Evolutionary conservation across 2,329 filamentous ascomycete species (phyloP).

Genomic region (Blastomyces percursus): DNA sequence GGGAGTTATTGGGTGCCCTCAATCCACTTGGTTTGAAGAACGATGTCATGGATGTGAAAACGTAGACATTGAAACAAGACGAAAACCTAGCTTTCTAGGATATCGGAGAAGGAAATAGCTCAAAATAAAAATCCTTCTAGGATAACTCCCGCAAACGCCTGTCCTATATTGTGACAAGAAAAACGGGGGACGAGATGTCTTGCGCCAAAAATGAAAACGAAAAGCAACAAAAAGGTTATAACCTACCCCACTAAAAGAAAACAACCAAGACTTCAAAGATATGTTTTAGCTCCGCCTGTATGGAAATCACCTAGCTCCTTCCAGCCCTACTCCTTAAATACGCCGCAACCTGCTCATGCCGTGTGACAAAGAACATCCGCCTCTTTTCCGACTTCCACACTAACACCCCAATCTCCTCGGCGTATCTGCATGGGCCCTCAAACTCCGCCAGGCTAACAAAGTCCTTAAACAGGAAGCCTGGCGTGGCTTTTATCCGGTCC

Average conservation of each 20-base stretch:
- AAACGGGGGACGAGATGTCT: background rate
- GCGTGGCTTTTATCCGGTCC: conserved; percentile 76
- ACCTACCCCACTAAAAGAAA: background rate
- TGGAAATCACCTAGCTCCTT: conserved; percentile 18
- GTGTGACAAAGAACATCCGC: conserved; percentile 82
- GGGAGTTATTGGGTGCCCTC: background rate
- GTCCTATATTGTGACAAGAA: background rate
- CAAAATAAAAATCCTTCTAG: background rate
- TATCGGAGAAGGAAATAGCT: background rate
- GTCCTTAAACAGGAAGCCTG: conserved; percentile 81
- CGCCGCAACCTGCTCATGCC: conserved; percentile 75
- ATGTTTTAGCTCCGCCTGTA: background rate
- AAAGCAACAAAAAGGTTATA: background rate
- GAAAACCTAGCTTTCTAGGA: background rate
- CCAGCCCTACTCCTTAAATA: conserved; percentile 61
- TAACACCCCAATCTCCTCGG: conserved; percentile 80
- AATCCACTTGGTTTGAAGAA: background rate
- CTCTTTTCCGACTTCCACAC: conserved; percentile 73
- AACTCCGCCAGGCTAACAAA: conserved; percentile 62
- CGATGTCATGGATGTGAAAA: background rate
- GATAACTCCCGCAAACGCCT: background rate
- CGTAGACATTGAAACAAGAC: background rate
- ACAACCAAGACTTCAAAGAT: background rate
- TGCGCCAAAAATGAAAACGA: background rate
- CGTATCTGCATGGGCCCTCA: conserved; percentile 47